A percentile compares a stretch with the other conserved stretches of the same genome.
These are phyloP conservation scores for Hanseniaspora uvarum DNA, from an alignment of 1,139 yeast species.

Conservation along the genomic window DNA sequence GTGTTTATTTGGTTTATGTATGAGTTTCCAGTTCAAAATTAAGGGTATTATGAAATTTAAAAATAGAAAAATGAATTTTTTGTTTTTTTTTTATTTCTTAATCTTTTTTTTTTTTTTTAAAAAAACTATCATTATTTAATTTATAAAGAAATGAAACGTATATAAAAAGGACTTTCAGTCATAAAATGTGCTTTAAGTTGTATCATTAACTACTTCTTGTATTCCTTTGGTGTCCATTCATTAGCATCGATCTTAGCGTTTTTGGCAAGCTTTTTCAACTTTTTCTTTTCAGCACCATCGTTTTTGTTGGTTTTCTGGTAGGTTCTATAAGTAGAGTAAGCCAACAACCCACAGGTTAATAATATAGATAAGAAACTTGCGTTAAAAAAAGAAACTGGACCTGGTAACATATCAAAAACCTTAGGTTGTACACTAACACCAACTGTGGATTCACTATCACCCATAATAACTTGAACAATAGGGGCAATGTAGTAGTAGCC, in stretches of 20 bases:
- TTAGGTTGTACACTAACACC: slow-evolving; percentile 51
- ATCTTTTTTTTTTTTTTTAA: not conserved
- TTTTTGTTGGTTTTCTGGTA: slow-evolving; percentile 34
- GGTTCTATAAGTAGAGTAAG: slow-evolving; percentile 44
- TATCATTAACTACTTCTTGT: slow-evolving; percentile 3
- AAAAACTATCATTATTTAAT: not conserved
- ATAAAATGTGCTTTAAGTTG: not conserved
- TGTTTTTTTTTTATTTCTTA: not conserved
- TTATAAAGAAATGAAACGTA: not conserved
- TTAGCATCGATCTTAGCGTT: slow-evolving; percentile 16
- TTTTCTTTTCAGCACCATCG: slow-evolving; percentile 21
- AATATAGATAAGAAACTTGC: slow-evolving; percentile 62
- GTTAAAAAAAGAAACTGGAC: slow-evolving; percentile 57
- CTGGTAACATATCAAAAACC: slow-evolving; percentile 51
- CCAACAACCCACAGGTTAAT: slow-evolving; percentile 41
- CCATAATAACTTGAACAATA: slow-evolving; percentile 39
- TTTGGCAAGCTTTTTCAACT: slow-evolving; percentile 23
- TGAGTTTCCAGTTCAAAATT: not conserved
- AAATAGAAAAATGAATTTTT: not conserved
- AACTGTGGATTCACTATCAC: slow-evolving; percentile 44
- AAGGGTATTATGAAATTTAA: not conserved
- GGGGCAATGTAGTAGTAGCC: slow-evolving; percentile 55
- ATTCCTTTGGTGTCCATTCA: slow-evolving; percentile 17
- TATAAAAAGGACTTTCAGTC: not conserved
- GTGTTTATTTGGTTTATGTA: not conserved